Conservation (phyloP, 2,329 filamentous ascomycete genomes). For the Microascus cirrosus region DNA sequence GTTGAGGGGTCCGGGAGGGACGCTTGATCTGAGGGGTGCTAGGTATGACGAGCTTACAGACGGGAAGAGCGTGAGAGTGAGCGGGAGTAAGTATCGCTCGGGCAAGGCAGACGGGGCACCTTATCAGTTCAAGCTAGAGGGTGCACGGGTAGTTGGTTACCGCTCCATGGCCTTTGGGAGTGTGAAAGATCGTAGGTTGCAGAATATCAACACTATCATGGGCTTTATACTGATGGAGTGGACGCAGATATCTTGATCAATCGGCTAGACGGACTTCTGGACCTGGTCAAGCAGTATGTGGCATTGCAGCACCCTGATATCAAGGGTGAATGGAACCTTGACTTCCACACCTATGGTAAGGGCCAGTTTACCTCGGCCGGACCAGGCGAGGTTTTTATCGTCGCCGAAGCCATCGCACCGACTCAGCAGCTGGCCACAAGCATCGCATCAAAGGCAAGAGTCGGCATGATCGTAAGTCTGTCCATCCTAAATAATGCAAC, state of each 20-base stretch:
- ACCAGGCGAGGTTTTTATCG: constrained; percentile 23
- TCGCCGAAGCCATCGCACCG: constrained; percentile 32
- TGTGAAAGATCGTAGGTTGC: not conserved
- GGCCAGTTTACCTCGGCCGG: constrained; percentile 1
- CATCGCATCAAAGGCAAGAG: constrained; percentile 15
- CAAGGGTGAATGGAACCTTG: constrained; percentile 12
- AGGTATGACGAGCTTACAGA: not conserved
- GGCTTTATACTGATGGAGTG: not conserved
- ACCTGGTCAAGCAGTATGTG: not conserved
- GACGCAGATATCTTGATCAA: not conserved
- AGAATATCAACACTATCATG: not conserved
- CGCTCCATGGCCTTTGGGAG: not conserved
- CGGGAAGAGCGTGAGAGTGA: not conserved
- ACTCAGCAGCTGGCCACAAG: constrained; percentile 31
- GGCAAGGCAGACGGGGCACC: not conserved
- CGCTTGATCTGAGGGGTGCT: constrained; percentile 25
- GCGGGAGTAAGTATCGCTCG: not conserved
- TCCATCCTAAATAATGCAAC: constrained; percentile 8
- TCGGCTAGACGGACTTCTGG: not conserved
- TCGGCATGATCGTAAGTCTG: constrained; percentile 17
- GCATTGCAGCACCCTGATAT: constrained; percentile 11
- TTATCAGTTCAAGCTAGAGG: not conserved
- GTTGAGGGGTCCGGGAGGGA: constrained; percentile 36
- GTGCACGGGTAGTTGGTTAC: not conserved
- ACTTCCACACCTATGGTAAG: constrained; percentile 32